A percentile compares a stretch with the other conserved stretches of the same genome.
These are phyloP conservation scores for Themeda triandra DNA, from an alignment of 176 grass and related monocot species.

Conservation along the genomic window DNA sequence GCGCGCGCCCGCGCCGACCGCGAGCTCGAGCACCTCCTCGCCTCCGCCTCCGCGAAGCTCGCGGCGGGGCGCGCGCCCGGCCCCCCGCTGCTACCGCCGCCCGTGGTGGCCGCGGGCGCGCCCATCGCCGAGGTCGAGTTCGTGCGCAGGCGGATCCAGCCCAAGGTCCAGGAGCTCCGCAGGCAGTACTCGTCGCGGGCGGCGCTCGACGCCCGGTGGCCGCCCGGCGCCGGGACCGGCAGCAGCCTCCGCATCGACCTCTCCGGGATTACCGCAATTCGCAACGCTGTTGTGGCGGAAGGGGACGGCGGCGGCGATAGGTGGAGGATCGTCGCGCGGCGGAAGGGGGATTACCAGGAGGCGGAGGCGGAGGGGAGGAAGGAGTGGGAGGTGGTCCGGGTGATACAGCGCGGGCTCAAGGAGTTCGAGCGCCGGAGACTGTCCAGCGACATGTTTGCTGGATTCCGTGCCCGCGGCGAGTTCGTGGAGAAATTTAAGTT, in stretches of 20 bases:
- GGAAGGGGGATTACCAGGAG: not conserved
- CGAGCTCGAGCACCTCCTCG: constrained; percentile 57
- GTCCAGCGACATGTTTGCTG: constrained; percentile 51
- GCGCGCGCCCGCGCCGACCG: constrained; percentile 58
- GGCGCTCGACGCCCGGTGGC: constrained; percentile 44
- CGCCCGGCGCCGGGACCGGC: constrained; percentile 16
- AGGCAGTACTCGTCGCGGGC: constrained; percentile 53
- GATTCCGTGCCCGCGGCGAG: constrained; percentile 46
- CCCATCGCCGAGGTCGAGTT: constrained; percentile 72
- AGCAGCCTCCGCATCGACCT: constrained; percentile 66
- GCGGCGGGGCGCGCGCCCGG: constrained; percentile 12
- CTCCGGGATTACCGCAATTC: constrained; percentile 42
- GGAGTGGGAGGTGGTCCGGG: constrained; percentile 68
- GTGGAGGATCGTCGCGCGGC: constrained; percentile 1
- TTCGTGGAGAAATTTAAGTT: constrained; percentile 75
- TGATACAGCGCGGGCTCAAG: constrained; percentile 65
- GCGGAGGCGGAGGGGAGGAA: constrained; percentile 38
- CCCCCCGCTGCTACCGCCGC: constrained; percentile 21
- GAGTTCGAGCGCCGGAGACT: constrained; percentile 67
- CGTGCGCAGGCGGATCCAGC: constrained; percentile 62
- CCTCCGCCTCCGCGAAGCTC: constrained; percentile 37
- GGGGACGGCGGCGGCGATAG: constrained; percentile 14
- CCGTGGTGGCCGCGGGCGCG: constrained; percentile 16
- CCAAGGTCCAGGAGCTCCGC: constrained; percentile 76
- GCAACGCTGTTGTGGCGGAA: constrained; percentile 50